Conservation (phyloP, 495 filamentous ascomycete species). For the Penicillium bialowiezense region DNA sequence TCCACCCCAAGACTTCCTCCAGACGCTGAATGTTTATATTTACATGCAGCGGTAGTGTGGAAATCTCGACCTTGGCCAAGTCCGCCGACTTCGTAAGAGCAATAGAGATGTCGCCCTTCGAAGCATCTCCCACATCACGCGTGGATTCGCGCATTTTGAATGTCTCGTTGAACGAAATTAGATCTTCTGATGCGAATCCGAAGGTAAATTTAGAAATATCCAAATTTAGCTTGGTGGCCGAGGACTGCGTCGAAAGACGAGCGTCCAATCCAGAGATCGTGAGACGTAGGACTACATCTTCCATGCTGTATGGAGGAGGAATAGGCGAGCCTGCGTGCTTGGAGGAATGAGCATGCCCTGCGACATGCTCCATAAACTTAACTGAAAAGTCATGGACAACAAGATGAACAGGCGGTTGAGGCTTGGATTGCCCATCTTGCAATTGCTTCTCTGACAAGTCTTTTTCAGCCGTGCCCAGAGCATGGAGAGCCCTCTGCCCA, state of each 20-base stretch:
- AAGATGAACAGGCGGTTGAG: constrained; percentile 46
- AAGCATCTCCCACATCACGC: constrained; percentile 54
- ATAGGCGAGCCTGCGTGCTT: constrained; percentile 10
- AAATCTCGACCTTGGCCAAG: constrained; percentile 61
- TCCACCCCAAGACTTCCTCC: constrained; percentile 83
- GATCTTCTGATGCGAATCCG: constrained; percentile 67
- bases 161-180: constrained; percentile 69
- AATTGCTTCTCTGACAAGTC: constrained; percentile 2
- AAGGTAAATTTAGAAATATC: constrained; percentile 65
- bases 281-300: constrained; percentile 37
- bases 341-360: constrained; percentile 34
- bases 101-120: constrained; percentile 64
- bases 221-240: constrained; percentile 26
- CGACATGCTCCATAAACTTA: constrained; percentile 64
- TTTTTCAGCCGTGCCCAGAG: constrained; percentile 26
- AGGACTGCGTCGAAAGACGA: constrained; percentile 18
- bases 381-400: constrained; percentile 53
- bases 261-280: constrained; percentile 25
- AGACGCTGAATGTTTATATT: constrained; percentile 74
- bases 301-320: constrained; percentile 21
- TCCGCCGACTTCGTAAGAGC: constrained; percentile 52
- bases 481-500: constrained; percentile 49
- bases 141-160: constrained; percentile 70
- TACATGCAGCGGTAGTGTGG: constrained; percentile 76
- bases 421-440: constrained; percentile 4